Conservation (phyloP, 208 protist species). For the Leishmania arabica region DNA sequence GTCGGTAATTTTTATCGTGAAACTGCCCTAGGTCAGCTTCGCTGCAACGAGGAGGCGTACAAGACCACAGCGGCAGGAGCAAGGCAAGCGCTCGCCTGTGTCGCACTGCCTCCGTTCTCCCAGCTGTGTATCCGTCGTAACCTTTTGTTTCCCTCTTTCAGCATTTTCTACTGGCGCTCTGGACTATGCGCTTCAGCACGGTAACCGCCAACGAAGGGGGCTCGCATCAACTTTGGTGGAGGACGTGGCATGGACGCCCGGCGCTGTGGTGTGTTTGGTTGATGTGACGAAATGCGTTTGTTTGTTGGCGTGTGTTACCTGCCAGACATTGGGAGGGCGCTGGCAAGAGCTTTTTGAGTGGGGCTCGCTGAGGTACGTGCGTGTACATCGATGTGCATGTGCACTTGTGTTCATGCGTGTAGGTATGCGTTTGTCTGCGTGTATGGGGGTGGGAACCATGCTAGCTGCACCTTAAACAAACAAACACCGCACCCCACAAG, state of each 20-base stretch:
- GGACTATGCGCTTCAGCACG: not conserved
- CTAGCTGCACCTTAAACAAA: not conserved
- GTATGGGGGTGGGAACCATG: not conserved
- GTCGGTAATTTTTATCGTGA: constrained; percentile 98
- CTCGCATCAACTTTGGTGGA: too few relatives aligned
- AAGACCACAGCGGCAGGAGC: not conserved
- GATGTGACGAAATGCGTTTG: not conserved
- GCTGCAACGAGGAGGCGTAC: not conserved
- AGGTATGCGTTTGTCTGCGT: not conserved
- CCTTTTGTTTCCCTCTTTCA: not conserved
- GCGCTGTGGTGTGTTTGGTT: not conserved
- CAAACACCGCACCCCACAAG: not conserved
- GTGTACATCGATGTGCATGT: not conserved
- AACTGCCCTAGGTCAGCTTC: constrained; percentile 73
- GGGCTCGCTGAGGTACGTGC: not conserved
- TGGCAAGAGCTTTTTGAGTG: not conserved
- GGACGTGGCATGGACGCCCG: not conserved
- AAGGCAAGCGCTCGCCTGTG: not conserved
- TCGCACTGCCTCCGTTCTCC: not conserved
- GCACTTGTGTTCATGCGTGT: constrained; percentile 2
- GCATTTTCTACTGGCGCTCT: not conserved
- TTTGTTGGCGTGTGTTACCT: not conserved
- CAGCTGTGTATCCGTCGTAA: not conserved
- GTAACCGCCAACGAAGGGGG: not conserved
- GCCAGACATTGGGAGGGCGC: not conserved